Base-by-base conservation (phyloP, 2,329 filamentous ascomycete genomes). In the Ampelomyces quisqualis region DNA sequence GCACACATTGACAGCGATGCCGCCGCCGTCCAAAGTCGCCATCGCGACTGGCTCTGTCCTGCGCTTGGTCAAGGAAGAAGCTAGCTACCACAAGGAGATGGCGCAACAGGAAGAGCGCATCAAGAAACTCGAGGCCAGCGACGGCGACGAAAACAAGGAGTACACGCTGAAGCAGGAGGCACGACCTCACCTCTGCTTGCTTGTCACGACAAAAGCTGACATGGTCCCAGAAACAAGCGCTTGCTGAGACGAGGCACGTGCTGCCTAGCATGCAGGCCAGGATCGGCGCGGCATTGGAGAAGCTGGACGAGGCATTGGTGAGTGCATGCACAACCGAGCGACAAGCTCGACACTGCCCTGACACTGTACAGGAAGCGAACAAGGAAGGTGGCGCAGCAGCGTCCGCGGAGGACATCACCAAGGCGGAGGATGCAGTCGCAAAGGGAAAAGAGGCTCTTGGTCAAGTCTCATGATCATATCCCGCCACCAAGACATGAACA, bases 31-130 rank as follows among this genome's bases (percentile, higher is more conserved):
- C 1, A 79, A 84, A 55, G 81, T 96, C 66, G 71, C 81, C 58
- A 93, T 96, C 64, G 83, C 86, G 30, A 93, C 88, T 17, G 81
- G 84, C 47, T 82, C 88, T 14, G 81, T 97, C 54, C 77, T 80
- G 58, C 88, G 93, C 44, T 80, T 97, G 33, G 81, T 95, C 53
- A 96, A 95, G 70, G 93, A 98, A 70, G 88, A 96, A 69, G 76
- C 79, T 26, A 91, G 85, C 58, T 97, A 98, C 73, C 86, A 90
- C 75, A 86, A 86, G 64, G 93, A 98, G 69, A 78, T 90, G 14
- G 74, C 79, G 50, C 76, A 84, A 51, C 90, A 97, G 66, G 77
- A 87, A 57, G 77, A 79, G 47, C 81, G 86, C 41, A 79, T 94
- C 51, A 73, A 79, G 66, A 81, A 82, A 65, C 77, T 95, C 30